Evolutionary conservation across 768 basidiomycete species (phyloP), one percentile per base, ranked within the genome.

Genomic region (Omphalotus guepiniiformis): DNA sequence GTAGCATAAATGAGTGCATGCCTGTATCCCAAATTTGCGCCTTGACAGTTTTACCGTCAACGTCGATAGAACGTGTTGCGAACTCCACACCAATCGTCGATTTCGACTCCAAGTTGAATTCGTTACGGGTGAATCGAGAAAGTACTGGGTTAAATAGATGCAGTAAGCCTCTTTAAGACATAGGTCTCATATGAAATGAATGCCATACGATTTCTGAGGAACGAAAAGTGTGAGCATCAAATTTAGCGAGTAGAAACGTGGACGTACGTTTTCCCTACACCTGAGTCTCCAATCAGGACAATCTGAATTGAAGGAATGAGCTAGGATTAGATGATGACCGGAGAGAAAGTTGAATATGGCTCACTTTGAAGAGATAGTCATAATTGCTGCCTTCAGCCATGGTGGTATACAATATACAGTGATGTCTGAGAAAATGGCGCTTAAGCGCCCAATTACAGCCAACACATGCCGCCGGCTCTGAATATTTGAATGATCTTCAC

Each of bases 11-110:
- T 46, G 46, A 41, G 35, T 41, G 67, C 87, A 57, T 56, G 91
- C 92, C 93, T 57, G 95, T 99, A 69, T 99, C 96, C 95, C 95
- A 99, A 59, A 99, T 88, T 70, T 98, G 95, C 18, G 95, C 95
- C 69, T 98, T 98, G 58, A 99, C 80, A 2, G 85, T 93, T 83
- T 98, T 98, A 30, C 83, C 82, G 63, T 98, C 95, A n/a, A 98
- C 90, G 56, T 78, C 88, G 65, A 93, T 91, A 15, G 91, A 89
- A 60, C 96, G 82, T 34, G 95, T 97, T 3, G 95, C 96, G 59
- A 99, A 99, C 70, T 98, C 95, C 57, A 99, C 95, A 45, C 96
- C 95, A 66, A 99, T 98, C 19, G 96, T 99, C 52, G 95, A 98
- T 75, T 98, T 97, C 36, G 93, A 93, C 63, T 98, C 96, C 56